Evolutionary conservation across 345 rosid genomes (phyloP).

Genomic region (Lepidium didymum): DNA sequence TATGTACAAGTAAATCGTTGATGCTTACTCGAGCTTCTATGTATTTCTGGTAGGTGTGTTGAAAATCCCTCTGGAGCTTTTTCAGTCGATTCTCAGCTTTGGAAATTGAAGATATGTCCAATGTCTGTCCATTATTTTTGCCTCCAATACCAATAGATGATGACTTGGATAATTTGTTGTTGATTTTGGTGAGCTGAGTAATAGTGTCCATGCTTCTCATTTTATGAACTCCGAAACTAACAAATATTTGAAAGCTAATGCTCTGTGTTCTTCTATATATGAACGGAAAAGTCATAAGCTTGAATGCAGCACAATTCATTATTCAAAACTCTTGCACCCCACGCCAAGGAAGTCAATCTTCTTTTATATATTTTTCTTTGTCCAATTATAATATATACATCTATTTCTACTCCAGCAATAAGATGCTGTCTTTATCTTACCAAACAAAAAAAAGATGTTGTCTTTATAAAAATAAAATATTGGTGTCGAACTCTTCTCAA

Average conservation of each 20-base stretch:
- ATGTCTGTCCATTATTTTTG: not conserved
- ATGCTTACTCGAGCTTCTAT: not conserved
- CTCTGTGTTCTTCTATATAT: not conserved
- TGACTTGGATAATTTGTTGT: too few relatives aligned
- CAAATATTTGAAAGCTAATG: not conserved
- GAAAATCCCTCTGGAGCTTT: conserved; percentile 2
- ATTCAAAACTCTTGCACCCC: conserved; percentile 1
- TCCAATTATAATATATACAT: not conserved
- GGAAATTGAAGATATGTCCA: too few relatives aligned
- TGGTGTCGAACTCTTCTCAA: too few relatives aligned
- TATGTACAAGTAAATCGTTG: too few relatives aligned
- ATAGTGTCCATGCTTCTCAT: not conserved
- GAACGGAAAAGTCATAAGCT: not conserved
- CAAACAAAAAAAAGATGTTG: too few relatives aligned
- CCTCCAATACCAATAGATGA: not conserved
- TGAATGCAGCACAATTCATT: not conserved
- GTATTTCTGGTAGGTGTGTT: not conserved
- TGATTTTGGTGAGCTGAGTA: not conserved
- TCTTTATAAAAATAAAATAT: too few relatives aligned
- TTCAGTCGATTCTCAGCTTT: too few relatives aligned
- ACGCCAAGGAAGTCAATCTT: conserved; percentile 8
- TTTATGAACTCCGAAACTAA: not conserved
- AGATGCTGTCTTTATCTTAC: too few relatives aligned
- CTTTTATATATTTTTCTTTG: not conserved
- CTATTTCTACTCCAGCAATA: too few relatives aligned